Evolutionary conservation across 345 rosid genomes (phyloP), one percentile per base, ranked within the genome.

Genomic region (Iberis pinnata): DNA sequence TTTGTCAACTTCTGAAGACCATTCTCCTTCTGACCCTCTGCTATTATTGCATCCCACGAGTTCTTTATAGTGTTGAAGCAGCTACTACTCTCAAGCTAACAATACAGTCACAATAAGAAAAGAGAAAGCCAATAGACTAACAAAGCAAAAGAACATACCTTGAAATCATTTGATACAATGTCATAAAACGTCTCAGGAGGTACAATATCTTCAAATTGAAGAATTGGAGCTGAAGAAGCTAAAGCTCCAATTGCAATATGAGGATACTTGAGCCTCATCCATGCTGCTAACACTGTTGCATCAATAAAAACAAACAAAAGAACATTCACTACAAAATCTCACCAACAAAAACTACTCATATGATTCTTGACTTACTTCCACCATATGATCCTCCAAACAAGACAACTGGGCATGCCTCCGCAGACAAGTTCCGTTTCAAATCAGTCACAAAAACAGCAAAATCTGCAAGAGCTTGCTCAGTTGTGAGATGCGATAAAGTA

Each of bases 241-340:
- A 90, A 83, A 9, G 95, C 95, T 45, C 96, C 98, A 25, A 87
- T 68, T 0, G 95, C 82, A 56, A 90, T 65, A 49, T 90, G 98
- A 35, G 96, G 95, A 75, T 90, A 90, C 72, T 90, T 90, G 7
- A 90, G 73, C 75, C 96, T 80, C 98, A 90, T 90, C 98, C 95
- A 90, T 53, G 96, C 85, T 1, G 98, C 98, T 49, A 90, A 68
- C 98, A 90, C 96, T 90, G 77, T 63, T 62, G 22, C 56, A 69
- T 53, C 29, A 46, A 43, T 25, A 54, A n/a, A 36, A 57, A 42
- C 40, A 56, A 32, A 48, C 20, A 27, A 27, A 18, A 9, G 22
- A 57, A 27, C 19, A 35, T 19, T 51, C 49, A 66, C 41, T 59
- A 4, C 12, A 31, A 10, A 32, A 24, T 55, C 44, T 38, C 27